A percentile compares a stretch with the other conserved stretches of the same genome.
Evolutionary conservation across 179 eudicot genomes (phyloP).

Genomic region (Spergularia azorica): DNA sequence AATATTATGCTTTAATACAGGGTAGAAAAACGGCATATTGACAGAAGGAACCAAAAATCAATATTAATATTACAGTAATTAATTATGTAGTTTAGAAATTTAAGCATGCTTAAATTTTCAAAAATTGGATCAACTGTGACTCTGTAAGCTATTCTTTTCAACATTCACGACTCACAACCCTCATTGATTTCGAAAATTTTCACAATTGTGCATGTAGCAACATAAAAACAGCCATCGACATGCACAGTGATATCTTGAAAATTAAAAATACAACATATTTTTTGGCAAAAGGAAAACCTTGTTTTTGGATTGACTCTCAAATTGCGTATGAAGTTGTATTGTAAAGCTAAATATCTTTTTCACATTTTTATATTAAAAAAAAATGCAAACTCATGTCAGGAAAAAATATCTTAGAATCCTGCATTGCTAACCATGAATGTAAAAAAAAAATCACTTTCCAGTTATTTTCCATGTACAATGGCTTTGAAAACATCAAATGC

Average conservation of each 20-base stretch:
- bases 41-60: neutral
- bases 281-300: neutral
- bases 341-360: neutral
- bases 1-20: neutral
- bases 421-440: neutral
- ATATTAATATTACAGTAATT: neutral
- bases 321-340: neutral
- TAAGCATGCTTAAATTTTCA: neutral
- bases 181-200: neutral
- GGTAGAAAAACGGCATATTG: slow-evolving; percentile 6
- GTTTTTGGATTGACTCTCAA: neutral
- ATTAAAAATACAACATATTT: neutral
- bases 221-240: neutral
- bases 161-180: neutral
- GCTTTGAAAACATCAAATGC: slow-evolving; percentile 3
- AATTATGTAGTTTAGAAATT: no score
- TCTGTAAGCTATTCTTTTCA: no score
- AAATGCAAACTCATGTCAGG: neutral
- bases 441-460: no score
- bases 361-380: slow-evolving; percentile 1
- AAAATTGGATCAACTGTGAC: neutral
- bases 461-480: neutral
- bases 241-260: neutral
- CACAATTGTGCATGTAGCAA: neutral
- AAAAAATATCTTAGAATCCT: neutral